phyloP scores from a whole-genome alignment of 768 basidiomycete species.

The Daedaleopsis nitida region DNA sequence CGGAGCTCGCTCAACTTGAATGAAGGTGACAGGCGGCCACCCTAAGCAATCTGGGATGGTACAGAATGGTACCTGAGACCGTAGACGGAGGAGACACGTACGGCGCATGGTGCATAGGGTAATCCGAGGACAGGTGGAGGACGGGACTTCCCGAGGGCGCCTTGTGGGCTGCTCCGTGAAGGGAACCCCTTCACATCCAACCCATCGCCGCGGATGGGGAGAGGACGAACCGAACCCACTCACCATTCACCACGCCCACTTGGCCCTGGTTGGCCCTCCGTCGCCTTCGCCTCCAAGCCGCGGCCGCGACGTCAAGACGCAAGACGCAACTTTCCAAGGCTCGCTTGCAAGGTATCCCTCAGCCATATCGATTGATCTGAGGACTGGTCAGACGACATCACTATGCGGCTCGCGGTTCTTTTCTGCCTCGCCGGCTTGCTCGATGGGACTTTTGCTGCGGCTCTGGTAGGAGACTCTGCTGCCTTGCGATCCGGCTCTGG shows the following conservation, averaged over 20 bases:
- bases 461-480: background rate
- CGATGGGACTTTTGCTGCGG: constrained; percentile 1
- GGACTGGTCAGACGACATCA: background rate
- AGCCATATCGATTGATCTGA: background rate
- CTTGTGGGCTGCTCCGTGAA: background rate
- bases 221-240: constrained; percentile 7
- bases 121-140: too few relatives aligned
- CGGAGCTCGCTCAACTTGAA: too few relatives aligned
- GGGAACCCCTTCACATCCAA: background rate
- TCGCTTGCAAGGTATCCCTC: background rate
- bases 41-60: too few relatives aligned
- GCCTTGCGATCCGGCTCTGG: background rate
- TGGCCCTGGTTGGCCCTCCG: constrained; percentile 13
- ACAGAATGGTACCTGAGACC: too few relatives aligned
- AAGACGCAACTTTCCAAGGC: background rate
- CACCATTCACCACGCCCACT: background rate
- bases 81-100: too few relatives aligned
- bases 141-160: too few relatives aligned
- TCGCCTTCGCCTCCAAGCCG: background rate
- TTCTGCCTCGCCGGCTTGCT: constrained; percentile 5
- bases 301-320: background rate
- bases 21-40: too few relatives aligned
- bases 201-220: background rate
- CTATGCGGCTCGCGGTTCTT: constrained; percentile 7
- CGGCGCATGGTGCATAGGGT: too few relatives aligned